These are phyloP conservation scores for Plasmodium inui DNA, from an alignment of 169 alveolate species.

Conservation along the genomic window DNA sequence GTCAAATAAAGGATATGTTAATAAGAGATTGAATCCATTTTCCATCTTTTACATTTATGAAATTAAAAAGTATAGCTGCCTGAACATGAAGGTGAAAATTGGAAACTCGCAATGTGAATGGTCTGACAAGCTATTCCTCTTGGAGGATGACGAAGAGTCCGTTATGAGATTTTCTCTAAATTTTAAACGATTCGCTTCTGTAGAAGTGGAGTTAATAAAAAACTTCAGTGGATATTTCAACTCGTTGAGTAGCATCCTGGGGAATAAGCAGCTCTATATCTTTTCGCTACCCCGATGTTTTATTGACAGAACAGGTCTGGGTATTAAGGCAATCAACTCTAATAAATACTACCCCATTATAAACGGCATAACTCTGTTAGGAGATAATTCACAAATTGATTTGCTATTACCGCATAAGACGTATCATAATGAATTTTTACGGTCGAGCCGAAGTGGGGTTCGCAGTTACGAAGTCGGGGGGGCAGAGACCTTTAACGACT, in stretches of 20 bases:
- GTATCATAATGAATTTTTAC: background rate
- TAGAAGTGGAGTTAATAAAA: constrained; percentile 69
- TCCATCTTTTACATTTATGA: constrained; percentile 73
- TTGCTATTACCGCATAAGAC: constrained; percentile 67
- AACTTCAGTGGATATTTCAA: constrained; percentile 71
- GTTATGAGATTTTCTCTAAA: constrained; percentile 64
- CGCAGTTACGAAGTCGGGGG: background rate
- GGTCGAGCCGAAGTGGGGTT: constrained; percentile 2
- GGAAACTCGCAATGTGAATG: constrained; percentile 77
- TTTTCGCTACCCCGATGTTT: constrained; percentile 88
- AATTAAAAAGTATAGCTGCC: constrained; percentile 57
- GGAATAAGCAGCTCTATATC: constrained; percentile 75
- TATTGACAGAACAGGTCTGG: constrained; percentile 89
- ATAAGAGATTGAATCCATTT: constrained; percentile 70
- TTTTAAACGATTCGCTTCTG: constrained; percentile 72
- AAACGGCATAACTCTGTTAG: constrained; percentile 83
- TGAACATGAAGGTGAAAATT: constrained; percentile 66
- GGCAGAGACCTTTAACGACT: background rate
- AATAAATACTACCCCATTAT: constrained; percentile 81
- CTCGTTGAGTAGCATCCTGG: constrained; percentile 73
- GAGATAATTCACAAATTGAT: constrained; percentile 69
- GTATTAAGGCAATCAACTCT: constrained; percentile 82
- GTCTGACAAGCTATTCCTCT: constrained; percentile 55
- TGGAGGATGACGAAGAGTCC: constrained; percentile 73
- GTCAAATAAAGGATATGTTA: constrained; percentile 60